Evolutionary conservation across 140 eudicot species (phyloP).

Genomic region (Anethum foeniculum): DNA sequence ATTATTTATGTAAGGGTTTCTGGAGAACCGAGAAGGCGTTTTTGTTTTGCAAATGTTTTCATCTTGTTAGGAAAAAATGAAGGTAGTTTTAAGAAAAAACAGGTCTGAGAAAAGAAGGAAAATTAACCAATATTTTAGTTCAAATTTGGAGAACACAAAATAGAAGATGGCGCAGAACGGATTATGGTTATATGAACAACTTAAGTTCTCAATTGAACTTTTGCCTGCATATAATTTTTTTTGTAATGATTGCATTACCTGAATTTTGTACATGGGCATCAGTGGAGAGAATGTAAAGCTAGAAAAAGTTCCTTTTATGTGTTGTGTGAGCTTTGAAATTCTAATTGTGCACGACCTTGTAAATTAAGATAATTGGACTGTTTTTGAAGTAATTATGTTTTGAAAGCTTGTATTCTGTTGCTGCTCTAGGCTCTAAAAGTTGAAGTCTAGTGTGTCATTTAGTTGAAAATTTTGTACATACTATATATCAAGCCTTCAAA

Average conservation of each 20-base stretch:
- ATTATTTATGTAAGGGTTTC: too few relatives aligned
- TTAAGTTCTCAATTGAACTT: not conserved
- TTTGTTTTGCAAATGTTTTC: too few relatives aligned
- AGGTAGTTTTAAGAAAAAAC: too few relatives aligned
- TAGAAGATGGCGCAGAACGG: not conserved
- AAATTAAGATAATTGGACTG: not conserved
- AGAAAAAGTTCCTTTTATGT: not conserved
- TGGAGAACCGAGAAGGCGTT: too few relatives aligned
- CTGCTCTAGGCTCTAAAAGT: not conserved
- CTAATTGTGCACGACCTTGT: not conserved
- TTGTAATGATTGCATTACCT: not conserved
- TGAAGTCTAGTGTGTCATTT: not conserved
- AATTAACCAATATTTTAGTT: too few relatives aligned
- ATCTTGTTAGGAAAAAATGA: too few relatives aligned
- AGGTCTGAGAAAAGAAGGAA: too few relatives aligned
- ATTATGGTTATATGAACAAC: not conserved
- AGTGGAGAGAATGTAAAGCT: not conserved
- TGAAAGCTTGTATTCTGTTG: not conserved
- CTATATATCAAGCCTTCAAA: not conserved
- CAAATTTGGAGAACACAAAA: too few relatives aligned
- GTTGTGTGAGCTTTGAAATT: not conserved
- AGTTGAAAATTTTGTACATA: not conserved
- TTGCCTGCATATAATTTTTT: not conserved
- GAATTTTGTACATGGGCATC: too few relatives aligned
- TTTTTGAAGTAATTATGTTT: not conserved